Percentiles rank a stretch among this genome's conserved stretches.
phyloP scores from a whole-genome alignment of 371 early-diverging fungal genomes.

The Mucor irregularis region DNA sequence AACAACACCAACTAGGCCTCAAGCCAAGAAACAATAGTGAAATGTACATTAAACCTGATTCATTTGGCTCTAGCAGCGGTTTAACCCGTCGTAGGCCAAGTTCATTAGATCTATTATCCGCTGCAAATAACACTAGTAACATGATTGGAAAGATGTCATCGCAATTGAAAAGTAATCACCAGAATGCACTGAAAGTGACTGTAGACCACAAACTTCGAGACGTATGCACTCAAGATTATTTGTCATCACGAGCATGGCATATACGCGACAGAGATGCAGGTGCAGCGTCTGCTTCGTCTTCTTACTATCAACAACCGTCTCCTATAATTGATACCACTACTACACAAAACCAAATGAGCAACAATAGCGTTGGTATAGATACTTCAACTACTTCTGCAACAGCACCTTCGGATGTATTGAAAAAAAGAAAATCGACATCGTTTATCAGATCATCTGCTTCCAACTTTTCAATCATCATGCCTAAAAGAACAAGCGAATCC shows the following conservation, averaged over 20 bases:
- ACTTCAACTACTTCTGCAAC: background rate
- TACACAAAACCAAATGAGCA: too few species aligned
- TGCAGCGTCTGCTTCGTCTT: background rate
- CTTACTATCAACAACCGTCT: background rate
- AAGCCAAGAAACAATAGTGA: conserved; percentile 37
- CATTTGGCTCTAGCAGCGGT: background rate
- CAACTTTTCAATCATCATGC: conserved; percentile 36
- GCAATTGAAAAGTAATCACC: conserved; percentile 42
- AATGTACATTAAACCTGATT: conserved; percentile 27
- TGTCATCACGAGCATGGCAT: conserved; percentile 44
- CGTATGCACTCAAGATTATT: conserved; percentile 48
- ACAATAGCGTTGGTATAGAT: too few species aligned
- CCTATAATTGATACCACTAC: background rate
- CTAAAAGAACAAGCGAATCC: conserved; percentile 26
- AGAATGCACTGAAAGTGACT: conserved; percentile 36
- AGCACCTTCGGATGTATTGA: background rate
- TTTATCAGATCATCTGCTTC: conserved; percentile 44
- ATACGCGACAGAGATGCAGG: conserved; percentile 34
- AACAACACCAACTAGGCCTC: conserved; percentile 7
- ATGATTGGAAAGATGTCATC: conserved; percentile 45
- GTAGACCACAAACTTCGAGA: conserved; percentile 49
- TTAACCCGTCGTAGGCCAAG: conserved; percentile 24
- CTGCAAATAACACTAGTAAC: conserved; percentile 12
- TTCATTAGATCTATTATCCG: conserved; percentile 36
- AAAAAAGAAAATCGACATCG: conserved; percentile 38